Conservation (phyloP, 495 filamentous ascomycete genomes). For the Neurospora sp. region DNA sequence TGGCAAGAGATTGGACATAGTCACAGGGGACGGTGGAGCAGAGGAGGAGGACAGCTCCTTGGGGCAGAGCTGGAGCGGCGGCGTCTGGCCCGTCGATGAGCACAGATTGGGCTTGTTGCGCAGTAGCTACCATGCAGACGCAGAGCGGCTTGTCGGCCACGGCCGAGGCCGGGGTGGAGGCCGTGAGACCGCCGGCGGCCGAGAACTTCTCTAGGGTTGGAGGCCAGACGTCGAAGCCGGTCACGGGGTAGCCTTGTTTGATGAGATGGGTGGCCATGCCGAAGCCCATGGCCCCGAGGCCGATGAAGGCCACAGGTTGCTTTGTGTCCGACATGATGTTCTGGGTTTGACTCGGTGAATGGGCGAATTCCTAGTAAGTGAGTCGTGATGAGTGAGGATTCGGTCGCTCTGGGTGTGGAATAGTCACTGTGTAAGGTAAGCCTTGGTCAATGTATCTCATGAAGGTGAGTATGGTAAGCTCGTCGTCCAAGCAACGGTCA, state of each 20-base stretch:
- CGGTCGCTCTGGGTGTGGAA: not conserved
- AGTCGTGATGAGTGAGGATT: not conserved
- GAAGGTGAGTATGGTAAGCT: not conserved
- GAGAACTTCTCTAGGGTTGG: constrained; percentile 64
- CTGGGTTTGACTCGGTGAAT: not conserved
- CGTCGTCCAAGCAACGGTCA: not conserved
- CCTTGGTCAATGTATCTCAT: not conserved
- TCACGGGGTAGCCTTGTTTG: constrained; percentile 56
- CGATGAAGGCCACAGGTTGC: constrained; percentile 61
- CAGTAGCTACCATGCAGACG: constrained; percentile 73
- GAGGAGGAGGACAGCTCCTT: constrained; percentile 53
- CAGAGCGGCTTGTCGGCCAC: constrained; percentile 51
- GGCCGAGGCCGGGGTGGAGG: constrained; percentile 51
- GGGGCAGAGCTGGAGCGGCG: constrained; percentile 45
- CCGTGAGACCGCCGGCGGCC: constrained; percentile 51
- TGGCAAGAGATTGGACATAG: constrained; percentile 50
- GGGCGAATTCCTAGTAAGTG: not conserved
- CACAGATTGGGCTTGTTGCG: constrained; percentile 54
- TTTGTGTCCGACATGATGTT: constrained; percentile 28
- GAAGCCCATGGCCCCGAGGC: constrained; percentile 83
- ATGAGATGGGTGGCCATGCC: constrained; percentile 76
- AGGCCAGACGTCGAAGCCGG: constrained; percentile 65
- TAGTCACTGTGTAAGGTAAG: not conserved
- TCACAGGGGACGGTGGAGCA: constrained; percentile 66
- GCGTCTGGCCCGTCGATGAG: constrained; percentile 52